Evolutionary conservation across 805 yeast species (phyloP).

Genomic region (Candida ascalaphidarum): DNA sequence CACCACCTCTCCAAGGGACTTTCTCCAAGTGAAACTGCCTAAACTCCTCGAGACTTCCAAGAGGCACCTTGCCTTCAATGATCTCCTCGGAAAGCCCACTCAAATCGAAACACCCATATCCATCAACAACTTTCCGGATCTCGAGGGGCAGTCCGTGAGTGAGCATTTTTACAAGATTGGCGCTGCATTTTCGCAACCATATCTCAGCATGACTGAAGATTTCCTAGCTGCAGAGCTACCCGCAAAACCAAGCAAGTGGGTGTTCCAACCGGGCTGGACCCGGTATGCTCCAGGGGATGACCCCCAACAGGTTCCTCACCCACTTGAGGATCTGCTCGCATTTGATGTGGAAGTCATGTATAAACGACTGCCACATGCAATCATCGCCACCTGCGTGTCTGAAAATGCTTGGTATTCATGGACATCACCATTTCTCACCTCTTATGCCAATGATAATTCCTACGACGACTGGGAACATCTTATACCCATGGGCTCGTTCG

Average conservation of each 20-base stretch:
- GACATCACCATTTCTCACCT: slow-evolving; percentile 80
- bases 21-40: slow-evolving; percentile 21
- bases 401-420: slow-evolving; percentile 84
- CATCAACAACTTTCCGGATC: slow-evolving; percentile 50
- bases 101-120: slow-evolving; percentile 49
- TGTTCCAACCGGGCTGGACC: slow-evolving; percentile 68
- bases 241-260: slow-evolving; percentile 45
- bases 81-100: slow-evolving; percentile 70
- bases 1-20: slow-evolving; percentile 13
- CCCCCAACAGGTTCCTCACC: slow-evolving; percentile 57
- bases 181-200: slow-evolving; percentile 47
- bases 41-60: slow-evolving; percentile 41
- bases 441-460: slow-evolving; percentile 29
- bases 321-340: slow-evolving; percentile 62
- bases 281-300: slow-evolving; percentile 48
- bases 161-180: slow-evolving; percentile 83
- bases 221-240: slow-evolving; percentile 28
- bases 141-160: slow-evolving; percentile 71
- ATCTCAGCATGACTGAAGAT: slow-evolving; percentile 39
- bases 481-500: slow-evolving; percentile 59
- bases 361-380: slow-evolving; percentile 64
- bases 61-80: slow-evolving; percentile 50
- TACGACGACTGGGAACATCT: slow-evolving; percentile 46
- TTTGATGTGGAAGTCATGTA: slow-evolving; percentile 90
- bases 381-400: slow-evolving; percentile 75